Evolutionary conservation across 495 filamentous ascomycete species (phyloP), one percentile per base, ranked within the genome.

Genomic region (Coniosporium apollinis): DNA sequence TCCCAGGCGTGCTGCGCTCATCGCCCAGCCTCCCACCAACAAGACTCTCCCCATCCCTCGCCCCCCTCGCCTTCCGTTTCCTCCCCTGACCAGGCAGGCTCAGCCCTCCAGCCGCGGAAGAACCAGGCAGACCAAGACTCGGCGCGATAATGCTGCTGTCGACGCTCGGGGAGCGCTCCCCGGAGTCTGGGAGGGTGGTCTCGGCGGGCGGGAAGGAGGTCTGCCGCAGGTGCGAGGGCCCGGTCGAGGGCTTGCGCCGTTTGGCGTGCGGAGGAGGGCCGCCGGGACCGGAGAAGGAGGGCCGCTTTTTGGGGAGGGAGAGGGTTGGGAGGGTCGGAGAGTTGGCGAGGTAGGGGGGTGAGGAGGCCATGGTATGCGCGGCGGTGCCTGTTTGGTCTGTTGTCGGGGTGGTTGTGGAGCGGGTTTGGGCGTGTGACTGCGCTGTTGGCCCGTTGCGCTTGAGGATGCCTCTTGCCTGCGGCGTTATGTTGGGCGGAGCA

Each of bases 161-260:
- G 29, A 72, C 66, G 16, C 69, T 76, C 2, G 81, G 79, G 6
- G 64, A 61, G 47, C 52, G 59, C 4, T 53, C 55, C 0, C 30
- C 14, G 5, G 52, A 54, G 13, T 45, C 54, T 3, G 45, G 50
- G 30, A 63, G 55, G 21, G 66, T 50, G 18, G 50, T 54, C 1
- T 68, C 61, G n/a, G n/a, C n/a, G 3, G 71, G 79, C 0, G 83
- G 79, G 55, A 91, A 93, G 0, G 85, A 87, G 32, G 85, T 89
- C 48, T 92, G 83, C 19, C 85, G 79, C 14, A 94, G 76, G 7
- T 80, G 81, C 13, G 72, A 70, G 22, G 44, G 37, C 22, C 55
- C 57, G 30, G 62, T 56, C 8, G 69, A 72, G n/a, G 69, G 59
- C 47, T 80, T 80, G 36, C 77, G 72, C 26, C 77, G 72, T 46